A percentile compares a stretch with the other conserved stretches of the same genome.
Conservation (phyloP, 179 eudicot genomes). For the Beta macrorhiza region DNA sequence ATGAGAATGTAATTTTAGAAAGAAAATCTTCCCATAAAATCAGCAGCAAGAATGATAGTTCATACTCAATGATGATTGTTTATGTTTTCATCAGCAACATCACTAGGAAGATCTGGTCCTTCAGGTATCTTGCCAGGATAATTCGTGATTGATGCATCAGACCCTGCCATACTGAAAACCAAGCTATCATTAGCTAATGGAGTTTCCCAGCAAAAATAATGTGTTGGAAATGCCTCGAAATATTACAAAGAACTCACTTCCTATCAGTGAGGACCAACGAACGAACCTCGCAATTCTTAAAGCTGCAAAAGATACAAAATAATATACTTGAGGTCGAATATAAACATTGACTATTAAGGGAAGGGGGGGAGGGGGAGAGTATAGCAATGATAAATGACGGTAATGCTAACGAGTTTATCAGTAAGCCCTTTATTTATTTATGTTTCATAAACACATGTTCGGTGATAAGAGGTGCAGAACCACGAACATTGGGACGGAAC, state of each 20-base stretch:
- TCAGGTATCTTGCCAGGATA: conserved; percentile 73
- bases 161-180: conserved; percentile 56
- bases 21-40: neutral
- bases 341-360: neutral
- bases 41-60: neutral
- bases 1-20: neutral
- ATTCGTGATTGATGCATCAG: conserved; percentile 51
- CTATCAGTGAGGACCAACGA: conserved; percentile 72
- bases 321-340: conserved; percentile 9
- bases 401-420: too few relatives aligned
- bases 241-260: conserved; percentile 42
- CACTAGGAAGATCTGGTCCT: conserved; percentile 65
- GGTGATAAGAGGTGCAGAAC: too few relatives aligned
- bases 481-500: too few relatives aligned
- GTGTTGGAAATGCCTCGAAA: neutral
- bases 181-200: conserved; percentile 7
- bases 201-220: neutral
- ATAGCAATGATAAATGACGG: too few relatives aligned
- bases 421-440: too few relatives aligned
- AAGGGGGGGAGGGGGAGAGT: neutral
- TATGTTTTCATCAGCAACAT: conserved; percentile 34
- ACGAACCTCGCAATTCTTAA: conserved; percentile 85
- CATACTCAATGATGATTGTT: conserved; percentile 12
- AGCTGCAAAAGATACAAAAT: conserved; percentile 43
- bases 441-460: too few relatives aligned